Percentiles rank a stretch among this genome's conserved stretches.
Conservation (phyloP, 371 early-diverging fungal species). For the Mucor circinelloides region DNA sequence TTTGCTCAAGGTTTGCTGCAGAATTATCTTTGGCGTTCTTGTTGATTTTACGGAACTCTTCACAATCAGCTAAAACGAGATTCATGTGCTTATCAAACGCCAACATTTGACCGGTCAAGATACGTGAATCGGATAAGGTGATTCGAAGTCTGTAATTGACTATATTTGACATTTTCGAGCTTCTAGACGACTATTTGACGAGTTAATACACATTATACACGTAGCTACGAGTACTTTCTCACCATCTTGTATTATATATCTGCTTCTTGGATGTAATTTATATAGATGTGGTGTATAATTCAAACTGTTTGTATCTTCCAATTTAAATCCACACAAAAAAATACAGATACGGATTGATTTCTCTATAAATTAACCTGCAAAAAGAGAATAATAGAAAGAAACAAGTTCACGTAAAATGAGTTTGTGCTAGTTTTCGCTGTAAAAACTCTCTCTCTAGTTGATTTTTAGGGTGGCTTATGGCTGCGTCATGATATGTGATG, state of each 20-base stretch:
- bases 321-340: not conserved
- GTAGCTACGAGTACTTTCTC: not conserved
- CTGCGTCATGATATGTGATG: slow-evolving; percentile 4
- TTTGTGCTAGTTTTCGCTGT: not conserved
- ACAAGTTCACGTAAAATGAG: slow-evolving; percentile 1
- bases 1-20: slow-evolving; percentile 67
- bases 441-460: not conserved
- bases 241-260: not conserved
- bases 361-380: not conserved
- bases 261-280: not conserved
- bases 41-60: slow-evolving; percentile 93
- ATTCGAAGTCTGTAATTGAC: slow-evolving; percentile 95
- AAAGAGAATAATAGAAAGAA: slow-evolving; percentile 2
- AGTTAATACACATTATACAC: not conserved
- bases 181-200: slow-evolving; percentile 56
- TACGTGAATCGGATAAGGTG: slow-evolving; percentile 89
- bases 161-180: slow-evolving; percentile 88
- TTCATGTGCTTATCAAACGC: slow-evolving; percentile 99
- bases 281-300: not conserved
- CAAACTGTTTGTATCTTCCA: not conserved
- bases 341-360: not conserved
- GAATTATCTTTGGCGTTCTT: slow-evolving; percentile 58
- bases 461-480: slow-evolving; percentile 18
- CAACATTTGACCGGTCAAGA: slow-evolving; percentile 94
- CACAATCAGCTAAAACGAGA: slow-evolving; percentile 95